Conservation (phyloP, 441 rosid genomes). For the Populus hybrid region DNA sequence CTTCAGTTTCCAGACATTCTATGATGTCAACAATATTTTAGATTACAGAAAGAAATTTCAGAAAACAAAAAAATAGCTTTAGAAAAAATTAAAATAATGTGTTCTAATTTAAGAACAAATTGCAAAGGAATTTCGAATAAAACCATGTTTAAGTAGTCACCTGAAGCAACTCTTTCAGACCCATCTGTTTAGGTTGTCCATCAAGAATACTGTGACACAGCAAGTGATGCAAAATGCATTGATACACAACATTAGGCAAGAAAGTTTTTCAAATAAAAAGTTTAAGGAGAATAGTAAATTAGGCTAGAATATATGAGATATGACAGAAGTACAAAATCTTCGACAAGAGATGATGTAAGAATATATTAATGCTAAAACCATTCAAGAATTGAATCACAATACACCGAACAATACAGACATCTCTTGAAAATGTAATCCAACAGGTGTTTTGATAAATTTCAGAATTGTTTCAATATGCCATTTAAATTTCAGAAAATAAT, state of each 20-base stretch:
- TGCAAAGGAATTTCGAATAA: not conserved
- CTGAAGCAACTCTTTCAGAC: constrained; percentile 87
- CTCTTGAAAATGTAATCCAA: not conserved
- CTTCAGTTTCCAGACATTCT: not conserved
- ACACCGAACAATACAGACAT: not conserved
- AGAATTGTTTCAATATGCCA: not conserved
- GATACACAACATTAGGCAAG: not conserved
- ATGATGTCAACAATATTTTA: not conserved
- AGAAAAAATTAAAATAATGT: not conserved
- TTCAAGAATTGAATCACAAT: not conserved
- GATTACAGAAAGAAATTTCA: not conserved
- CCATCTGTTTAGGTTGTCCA: constrained; percentile 93
- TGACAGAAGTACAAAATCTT: not conserved
- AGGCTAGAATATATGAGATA: not conserved
- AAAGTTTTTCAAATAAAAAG: not conserved
- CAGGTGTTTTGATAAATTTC: not conserved
- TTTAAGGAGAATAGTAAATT: not conserved
- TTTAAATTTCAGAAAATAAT: not conserved
- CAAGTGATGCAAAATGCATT: not conserved
- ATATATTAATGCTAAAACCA: not conserved
- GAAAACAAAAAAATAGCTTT: not conserved
- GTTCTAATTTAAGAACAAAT: not conserved
- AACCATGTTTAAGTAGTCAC: constrained; percentile 33
- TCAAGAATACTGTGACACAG: constrained; percentile 57
- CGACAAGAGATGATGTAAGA: not conserved